Evolutionary conservation across 352 stramenopile genomes (phyloP), one percentile per base, ranked within the genome.

Genomic region (Phytophthora fragariaefolia): DNA sequence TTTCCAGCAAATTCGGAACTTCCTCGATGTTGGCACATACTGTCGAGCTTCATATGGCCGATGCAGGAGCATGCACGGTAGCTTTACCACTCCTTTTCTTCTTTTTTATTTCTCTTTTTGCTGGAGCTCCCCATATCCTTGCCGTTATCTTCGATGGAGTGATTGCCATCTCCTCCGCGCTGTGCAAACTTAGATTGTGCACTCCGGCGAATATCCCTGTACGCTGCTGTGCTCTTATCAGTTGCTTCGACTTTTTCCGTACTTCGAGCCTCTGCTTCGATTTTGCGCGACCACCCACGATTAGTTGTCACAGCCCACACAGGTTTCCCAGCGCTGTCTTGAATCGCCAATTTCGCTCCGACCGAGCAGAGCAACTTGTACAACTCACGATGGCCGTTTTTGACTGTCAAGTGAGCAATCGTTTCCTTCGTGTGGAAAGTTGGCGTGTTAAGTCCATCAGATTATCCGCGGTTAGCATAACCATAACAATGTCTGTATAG

Each of bases 351-450:
- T 9, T 47, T 18, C 4, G 40, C n/a, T 7, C 40, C 40, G 7
- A 47, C 10, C 13, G 18, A 17, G 13, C 40, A 47, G 20, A 47
- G 40, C 40, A 15, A 13, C 18, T 47, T 26, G 40, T 26, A 47
- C 40, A 47, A 26, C n/a, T 24, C 40, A 8, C 40, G 18, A 9
- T 47, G 40, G 3, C 40, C 40, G 17, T 47, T 47, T 18, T 47
- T 47, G 40, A 47, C 40, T 20, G 40, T 13, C 18, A 47, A 3
- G 5, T 47, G 40, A 15, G 40, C 40, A 4, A 47, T 47, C 40
- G 40, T 47, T 23, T 47, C 40, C 40, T 47, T 47, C 40, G 40
- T 26, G 40, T 47, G 40, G 13, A 47, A 47, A 7, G 40, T 47
- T 6, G 40, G 40, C 40, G 40, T 47, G 40, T 47, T 47, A 47